Evolutionary conservation across 2,329 filamentous ascomycete genomes (phyloP).

Genomic region (Ophiostoma australiae): DNA sequence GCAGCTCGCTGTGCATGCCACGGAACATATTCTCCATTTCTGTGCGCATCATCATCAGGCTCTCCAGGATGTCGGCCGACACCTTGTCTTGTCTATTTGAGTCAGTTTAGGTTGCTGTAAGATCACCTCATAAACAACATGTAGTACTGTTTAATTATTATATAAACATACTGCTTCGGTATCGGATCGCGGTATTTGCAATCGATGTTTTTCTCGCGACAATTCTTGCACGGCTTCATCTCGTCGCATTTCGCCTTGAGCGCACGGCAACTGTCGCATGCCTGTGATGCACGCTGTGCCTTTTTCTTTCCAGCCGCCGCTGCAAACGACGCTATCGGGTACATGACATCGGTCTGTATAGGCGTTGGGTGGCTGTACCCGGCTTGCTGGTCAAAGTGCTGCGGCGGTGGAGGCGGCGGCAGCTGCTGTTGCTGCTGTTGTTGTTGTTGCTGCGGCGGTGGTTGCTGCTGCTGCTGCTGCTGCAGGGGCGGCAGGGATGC

Average conservation of each 20-base stretch:
- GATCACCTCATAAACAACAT: too few relatives aligned
- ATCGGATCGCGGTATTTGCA: constrained; percentile 90
- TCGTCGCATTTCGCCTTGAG: constrained; percentile 92
- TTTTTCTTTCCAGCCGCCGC: constrained; percentile 52
- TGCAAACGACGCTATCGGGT: constrained; percentile 38
- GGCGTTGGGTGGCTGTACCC: constrained; percentile 29
- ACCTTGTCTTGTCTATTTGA: constrained; percentile 54
- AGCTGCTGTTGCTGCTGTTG: constrained; percentile 23
- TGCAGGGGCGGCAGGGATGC: not conserved
- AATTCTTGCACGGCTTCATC: constrained; percentile 76
- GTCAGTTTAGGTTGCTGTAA: not conserved
- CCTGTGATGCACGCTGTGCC: constrained; percentile 65
- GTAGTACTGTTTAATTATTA: not conserved
- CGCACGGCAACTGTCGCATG: constrained; percentile 83
- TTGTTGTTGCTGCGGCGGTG: constrained; percentile 32
- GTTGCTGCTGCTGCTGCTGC: constrained; percentile 24
- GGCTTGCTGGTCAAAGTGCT: constrained; percentile 34
- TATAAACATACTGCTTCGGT: constrained; percentile 71
- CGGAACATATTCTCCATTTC: constrained; percentile 10
- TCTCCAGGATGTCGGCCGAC: constrained; percentile 55
- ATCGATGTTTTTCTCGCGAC: constrained; percentile 75
- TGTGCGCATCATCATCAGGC: constrained; percentile 34
- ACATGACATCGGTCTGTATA: constrained; percentile 38
- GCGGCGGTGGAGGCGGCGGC: constrained; percentile 29
- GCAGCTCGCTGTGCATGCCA: constrained; percentile 37